Evolutionary conservation across 345 rosid genomes (phyloP).

Genomic region (Dipteronia dyeriana): DNA sequence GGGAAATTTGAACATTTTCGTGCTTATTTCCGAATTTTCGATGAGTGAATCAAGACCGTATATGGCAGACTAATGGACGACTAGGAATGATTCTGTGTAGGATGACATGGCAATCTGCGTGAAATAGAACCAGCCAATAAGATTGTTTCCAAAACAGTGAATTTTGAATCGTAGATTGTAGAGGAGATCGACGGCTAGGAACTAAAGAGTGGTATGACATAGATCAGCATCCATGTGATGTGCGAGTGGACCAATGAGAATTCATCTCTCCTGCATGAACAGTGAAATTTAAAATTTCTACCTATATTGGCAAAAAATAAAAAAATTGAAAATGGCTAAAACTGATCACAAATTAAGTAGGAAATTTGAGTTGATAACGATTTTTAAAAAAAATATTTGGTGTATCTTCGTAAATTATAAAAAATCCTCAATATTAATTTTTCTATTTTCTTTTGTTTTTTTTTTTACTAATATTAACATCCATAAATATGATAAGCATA

Average conservation of each 20-base stretch:
- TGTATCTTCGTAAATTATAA: no score
- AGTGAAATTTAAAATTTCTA: no score
- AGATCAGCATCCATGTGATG: background rate
- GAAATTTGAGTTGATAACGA: no score
- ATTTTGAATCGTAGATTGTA: background rate
- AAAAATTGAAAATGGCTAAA: no score
- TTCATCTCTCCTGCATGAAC: background rate
- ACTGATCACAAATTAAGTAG: no score
- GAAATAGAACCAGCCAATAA: background rate
- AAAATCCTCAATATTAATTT: no score
- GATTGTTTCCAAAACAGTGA: background rate
- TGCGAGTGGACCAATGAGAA: background rate
- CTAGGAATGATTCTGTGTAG: background rate
- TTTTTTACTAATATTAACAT: no score
- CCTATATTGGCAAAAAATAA: no score
- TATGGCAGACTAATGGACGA: background rate
- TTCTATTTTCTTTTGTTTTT: no score
- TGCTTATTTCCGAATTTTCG: conserved; percentile 1
- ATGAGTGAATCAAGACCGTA: background rate
- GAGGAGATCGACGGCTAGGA: background rate
- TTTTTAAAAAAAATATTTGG: no score
- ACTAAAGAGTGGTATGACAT: background rate
- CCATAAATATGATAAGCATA: no score
- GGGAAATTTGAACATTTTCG: background rate
- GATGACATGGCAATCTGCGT: background rate